phyloP scores from a whole-genome alignment of 2,329 filamentous ascomycete genomes.

The Massarina eburnea region DNA sequence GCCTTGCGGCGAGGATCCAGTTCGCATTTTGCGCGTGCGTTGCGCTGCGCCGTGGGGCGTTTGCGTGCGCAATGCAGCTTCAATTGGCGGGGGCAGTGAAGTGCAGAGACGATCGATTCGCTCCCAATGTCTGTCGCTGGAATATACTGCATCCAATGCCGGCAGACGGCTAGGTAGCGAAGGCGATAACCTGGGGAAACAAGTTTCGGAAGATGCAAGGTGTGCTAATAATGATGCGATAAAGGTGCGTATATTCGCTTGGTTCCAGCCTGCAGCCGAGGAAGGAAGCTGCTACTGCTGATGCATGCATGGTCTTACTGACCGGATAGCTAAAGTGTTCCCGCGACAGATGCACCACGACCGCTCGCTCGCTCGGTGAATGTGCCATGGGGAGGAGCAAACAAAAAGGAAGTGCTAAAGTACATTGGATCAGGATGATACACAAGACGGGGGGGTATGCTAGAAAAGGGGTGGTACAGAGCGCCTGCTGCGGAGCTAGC shows the following conservation, averaged over 20 bases:
- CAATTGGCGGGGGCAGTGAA: background rate
- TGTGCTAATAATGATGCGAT: slow-evolving; percentile 2
- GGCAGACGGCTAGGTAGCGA: too few relatives aligned
- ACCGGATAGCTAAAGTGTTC: background rate
- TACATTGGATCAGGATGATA: slow-evolving; percentile 9
- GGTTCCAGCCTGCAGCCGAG: background rate
- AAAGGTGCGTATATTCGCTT: slow-evolving; percentile 3
- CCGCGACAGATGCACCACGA: background rate
- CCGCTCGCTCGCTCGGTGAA: background rate
- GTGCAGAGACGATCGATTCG: slow-evolving; percentile 11
- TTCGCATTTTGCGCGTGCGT: slow-evolving; percentile 7
- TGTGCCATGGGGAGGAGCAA: slow-evolving; percentile 3
- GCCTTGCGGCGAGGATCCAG: slow-evolving; percentile 8
- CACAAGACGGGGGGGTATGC: slow-evolving; percentile 14
- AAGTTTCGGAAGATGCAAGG: slow-evolving; percentile 3
- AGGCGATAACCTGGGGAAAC: slow-evolving; percentile 1
- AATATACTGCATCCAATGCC: background rate
- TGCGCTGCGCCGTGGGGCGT: background rate
- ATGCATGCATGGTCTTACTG: background rate
- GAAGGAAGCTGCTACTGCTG: background rate
- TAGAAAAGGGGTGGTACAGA: slow-evolving; percentile 21
- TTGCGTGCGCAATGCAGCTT: background rate
- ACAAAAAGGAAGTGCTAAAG: slow-evolving; percentile 17
- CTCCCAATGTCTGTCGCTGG: background rate
- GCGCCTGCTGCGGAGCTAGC: slow-evolving; percentile 25